Conservation (phyloP, 257 asterid species). For the Ajuga chamaepitys region DNA sequence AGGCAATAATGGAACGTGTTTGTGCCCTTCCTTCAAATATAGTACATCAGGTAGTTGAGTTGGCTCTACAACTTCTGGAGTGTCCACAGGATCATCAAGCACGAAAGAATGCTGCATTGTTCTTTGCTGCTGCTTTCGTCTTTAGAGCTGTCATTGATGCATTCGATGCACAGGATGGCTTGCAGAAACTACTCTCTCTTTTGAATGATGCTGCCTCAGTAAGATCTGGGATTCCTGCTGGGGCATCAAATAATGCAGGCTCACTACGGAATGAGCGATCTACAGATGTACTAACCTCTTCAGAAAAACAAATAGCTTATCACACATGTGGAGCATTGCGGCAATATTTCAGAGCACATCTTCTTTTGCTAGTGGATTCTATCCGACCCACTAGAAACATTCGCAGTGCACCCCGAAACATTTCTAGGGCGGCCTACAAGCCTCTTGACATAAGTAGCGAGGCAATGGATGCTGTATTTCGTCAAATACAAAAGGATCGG, state of each 20-base stretch:
- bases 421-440: conserved; percentile 81
- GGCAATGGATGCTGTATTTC: conserved; percentile 85
- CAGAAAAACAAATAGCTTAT: conserved; percentile 94
- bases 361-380: conserved; percentile 75
- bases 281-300: conserved; percentile 80
- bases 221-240: conserved; percentile 79
- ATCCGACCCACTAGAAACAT: conserved; percentile 73
- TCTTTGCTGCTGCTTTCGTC: conserved; percentile 89
- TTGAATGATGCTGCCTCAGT: conserved; percentile 96
- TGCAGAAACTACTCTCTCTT: conserved; percentile 73
- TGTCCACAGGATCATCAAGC: conserved; percentile 82
- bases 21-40: conserved; percentile 84
- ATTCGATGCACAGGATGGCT: conserved; percentile 85
- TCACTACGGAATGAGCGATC: conserved; percentile 76
- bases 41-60: conserved; percentile 75
- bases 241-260: conserved; percentile 56
- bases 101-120: conserved; percentile 85
- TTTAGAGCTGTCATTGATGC: conserved; percentile 90
- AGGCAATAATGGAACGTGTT: conserved; percentile 99
- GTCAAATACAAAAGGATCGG: conserved; percentile 88
- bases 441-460: conserved; percentile 93
- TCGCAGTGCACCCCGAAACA: conserved; percentile 74
- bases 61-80: conserved; percentile 85
- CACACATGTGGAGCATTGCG: conserved; percentile 90
- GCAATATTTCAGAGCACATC: conserved; percentile 91